Evolutionary conservation across 768 basidiomycete genomes (phyloP).

Genomic region (Xerocomus potaroensis): DNA sequence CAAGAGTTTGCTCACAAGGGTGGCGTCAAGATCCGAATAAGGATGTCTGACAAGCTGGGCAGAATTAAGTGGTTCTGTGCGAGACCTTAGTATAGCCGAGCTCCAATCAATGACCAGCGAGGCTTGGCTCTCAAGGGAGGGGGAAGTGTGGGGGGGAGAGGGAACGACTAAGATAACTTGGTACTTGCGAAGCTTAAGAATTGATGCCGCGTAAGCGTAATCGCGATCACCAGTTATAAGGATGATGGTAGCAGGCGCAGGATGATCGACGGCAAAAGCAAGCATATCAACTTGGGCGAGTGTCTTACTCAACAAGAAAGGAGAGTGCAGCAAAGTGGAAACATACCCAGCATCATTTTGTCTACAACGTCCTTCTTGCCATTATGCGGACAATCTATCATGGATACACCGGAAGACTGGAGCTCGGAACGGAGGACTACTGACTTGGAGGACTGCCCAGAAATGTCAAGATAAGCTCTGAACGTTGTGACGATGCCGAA

Average conservation of each 20-base stretch:
- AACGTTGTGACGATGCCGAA: slow-evolving; percentile 48
- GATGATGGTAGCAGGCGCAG: slow-evolving; percentile 49
- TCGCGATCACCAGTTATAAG: slow-evolving; percentile 67
- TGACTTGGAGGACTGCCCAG: slow-evolving; percentile 36
- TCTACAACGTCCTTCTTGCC: slow-evolving; percentile 38
- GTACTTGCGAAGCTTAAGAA: slow-evolving; percentile 50
- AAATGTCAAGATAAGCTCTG: slow-evolving; percentile 50
- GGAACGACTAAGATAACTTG: slow-evolving; percentile 49
- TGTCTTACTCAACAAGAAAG: slow-evolving; percentile 1
- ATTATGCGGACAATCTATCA: slow-evolving; percentile 34
- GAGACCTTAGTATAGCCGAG: slow-evolving; percentile 34
- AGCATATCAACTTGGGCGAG: slow-evolving; percentile 57
- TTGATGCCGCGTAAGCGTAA: slow-evolving; percentile 59
- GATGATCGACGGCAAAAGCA: slow-evolving; percentile 59
- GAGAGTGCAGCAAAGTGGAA: neutral
- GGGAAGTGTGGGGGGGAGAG: slow-evolving; percentile 33
- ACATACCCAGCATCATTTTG: slow-evolving; percentile 44
- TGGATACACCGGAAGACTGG: slow-evolving; percentile 41
- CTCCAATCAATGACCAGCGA: slow-evolving; percentile 51
- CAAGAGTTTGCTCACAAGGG: slow-evolving; percentile 16
- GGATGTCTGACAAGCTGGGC: slow-evolving; percentile 24
- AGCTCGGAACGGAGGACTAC: slow-evolving; percentile 37
- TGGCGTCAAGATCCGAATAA: slow-evolving; percentile 22
- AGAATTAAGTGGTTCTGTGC: slow-evolving; percentile 16
- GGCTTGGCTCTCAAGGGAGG: slow-evolving; percentile 51